Percentiles rank a stretch among this genome's conserved stretches.
phyloP scores from a whole-genome alignment of 257 asterid genomes.

The Nicotiana undulata region DNA sequence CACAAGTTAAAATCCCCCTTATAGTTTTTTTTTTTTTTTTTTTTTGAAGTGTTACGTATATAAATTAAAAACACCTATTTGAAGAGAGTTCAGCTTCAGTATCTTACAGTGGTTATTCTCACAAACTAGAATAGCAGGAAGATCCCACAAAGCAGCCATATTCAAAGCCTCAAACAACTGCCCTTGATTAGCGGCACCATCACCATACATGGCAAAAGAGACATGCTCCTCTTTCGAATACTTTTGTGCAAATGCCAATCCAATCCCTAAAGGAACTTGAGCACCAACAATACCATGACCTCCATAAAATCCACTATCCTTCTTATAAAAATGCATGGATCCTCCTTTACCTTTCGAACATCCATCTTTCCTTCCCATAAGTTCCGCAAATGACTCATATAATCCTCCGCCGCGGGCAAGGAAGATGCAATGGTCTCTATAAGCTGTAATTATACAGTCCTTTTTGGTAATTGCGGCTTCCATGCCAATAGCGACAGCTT shows the following conservation, averaged over 20 bases:
- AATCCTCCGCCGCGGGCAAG: constrained; percentile 78
- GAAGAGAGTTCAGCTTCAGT: not conserved
- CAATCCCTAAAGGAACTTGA: constrained; percentile 84
- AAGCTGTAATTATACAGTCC: constrained; percentile 75
- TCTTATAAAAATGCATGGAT: constrained; percentile 93
- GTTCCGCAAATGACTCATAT: constrained; percentile 57
- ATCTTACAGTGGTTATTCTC: constrained; percentile 94
- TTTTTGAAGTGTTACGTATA: too few species aligned
- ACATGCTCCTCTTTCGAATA: constrained; percentile 75
- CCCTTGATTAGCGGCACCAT: constrained; percentile 98
- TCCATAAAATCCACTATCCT: constrained; percentile 78
- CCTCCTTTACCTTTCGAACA: constrained; percentile 96
- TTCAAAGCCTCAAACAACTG: constrained; percentile 95
- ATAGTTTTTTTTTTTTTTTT: too few species aligned
- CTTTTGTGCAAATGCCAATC: constrained; percentile 95
- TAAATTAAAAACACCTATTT: not conserved
- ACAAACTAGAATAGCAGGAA: constrained; percentile 93
- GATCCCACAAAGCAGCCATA: constrained; percentile 96
- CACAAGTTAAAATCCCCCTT: too few species aligned
- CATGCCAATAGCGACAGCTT: constrained; percentile 91
- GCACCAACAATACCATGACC: constrained; percentile 99
- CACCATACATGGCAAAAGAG: constrained; percentile 84
- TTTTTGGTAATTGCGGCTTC: constrained; percentile 74
- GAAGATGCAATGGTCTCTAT: constrained; percentile 68
- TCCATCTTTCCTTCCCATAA: constrained; percentile 90